phyloP scores from a whole-genome alignment of 2,329 filamentous ascomycete species.

The Chalaropsis ovoidea region DNA sequence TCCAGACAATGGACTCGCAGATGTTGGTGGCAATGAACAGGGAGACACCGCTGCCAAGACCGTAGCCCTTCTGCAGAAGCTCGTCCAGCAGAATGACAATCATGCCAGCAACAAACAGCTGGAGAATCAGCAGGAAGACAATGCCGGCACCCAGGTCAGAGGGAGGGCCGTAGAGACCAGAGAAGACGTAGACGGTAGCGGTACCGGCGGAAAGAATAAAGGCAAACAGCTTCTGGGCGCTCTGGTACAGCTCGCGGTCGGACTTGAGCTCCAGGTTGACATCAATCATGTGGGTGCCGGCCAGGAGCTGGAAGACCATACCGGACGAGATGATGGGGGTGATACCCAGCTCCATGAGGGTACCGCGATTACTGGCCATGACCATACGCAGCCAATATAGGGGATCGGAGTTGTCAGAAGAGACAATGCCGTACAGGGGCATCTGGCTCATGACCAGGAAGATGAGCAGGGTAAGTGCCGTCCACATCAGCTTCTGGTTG shows the following conservation, averaged over 20 bases:
- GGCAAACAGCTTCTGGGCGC: conserved; percentile 95
- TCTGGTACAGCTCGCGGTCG: conserved; percentile 99
- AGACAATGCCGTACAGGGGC: conserved; percentile 98
- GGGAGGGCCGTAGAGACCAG: conserved; percentile 91
- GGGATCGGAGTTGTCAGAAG: conserved; percentile 94
- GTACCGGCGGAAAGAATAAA: conserved; percentile 97
- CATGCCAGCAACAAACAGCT: conserved; percentile 93
- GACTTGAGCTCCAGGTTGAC: conserved; percentile 99
- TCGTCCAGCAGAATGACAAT: conserved; percentile 99
- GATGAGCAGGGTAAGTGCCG: conserved; percentile 85
- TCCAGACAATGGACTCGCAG: conserved; percentile 99
- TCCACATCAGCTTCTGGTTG: conserved; percentile 98
- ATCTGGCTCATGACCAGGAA: conserved; percentile 99
- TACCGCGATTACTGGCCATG: conserved; percentile 96
- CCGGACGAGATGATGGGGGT: conserved; percentile 98
- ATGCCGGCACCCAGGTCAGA: conserved; percentile 95
- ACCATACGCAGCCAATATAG: conserved; percentile 99
- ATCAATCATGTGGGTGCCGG: conserved; percentile 98
- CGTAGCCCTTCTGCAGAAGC: conserved; percentile 98
- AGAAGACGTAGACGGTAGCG: conserved; percentile 96
- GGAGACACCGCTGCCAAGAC: conserved; percentile 94
- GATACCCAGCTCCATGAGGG: conserved; percentile 91
- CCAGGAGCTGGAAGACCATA: conserved; percentile 99
- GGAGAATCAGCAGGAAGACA: conserved; percentile 94
- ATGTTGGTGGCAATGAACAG: conserved; percentile 99